A percentile compares a stretch with the other conserved stretches of the same genome.
Evolutionary conservation across 352 stramenopile genomes (phyloP).

Genomic region (Pythium guiyangense): DNA sequence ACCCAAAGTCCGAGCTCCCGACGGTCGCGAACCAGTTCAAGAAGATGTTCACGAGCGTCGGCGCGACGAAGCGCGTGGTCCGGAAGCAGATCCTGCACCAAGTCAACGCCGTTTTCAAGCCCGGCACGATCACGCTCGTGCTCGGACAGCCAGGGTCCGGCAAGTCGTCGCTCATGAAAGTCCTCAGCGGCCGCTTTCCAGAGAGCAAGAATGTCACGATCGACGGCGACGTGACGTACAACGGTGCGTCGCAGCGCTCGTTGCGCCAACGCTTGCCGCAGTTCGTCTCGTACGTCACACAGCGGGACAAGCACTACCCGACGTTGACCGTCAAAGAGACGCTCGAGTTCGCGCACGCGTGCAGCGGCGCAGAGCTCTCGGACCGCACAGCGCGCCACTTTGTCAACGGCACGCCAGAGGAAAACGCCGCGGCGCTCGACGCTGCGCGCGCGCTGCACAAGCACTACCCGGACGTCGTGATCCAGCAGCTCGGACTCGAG

Average conservation of each 20-base stretch:
- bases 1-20: constrained; percentile 24
- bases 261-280: constrained; percentile 3
- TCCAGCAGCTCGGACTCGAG: too few relatives aligned
- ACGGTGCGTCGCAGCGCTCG: not conserved
- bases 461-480: too few relatives aligned
- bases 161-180: too few relatives aligned
- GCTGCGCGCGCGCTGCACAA: too few relatives aligned
- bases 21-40: constrained; percentile 29
- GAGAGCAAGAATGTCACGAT: constrained; percentile 7
- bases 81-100: constrained; percentile 13
- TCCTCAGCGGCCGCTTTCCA: too few relatives aligned
- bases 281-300: not conserved
- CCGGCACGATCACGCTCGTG: too few relatives aligned
- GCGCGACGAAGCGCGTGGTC: constrained; percentile 4
- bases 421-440: constrained; percentile 86
- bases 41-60: constrained; percentile 15
- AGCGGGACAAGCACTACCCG: constrained; percentile 62
- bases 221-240: constrained; percentile 12
- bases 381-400: too few relatives aligned
- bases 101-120: too few relatives aligned
- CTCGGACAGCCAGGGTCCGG: too few relatives aligned
- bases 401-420: too few relatives aligned
- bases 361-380: constrained; percentile 22
- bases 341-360: constrained; percentile 37
- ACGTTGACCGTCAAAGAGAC: constrained; percentile 79